Evolutionary conservation across 2,329 filamentous ascomycete genomes (phyloP).

Genomic region (Phyllosticta paracitricarpa): DNA sequence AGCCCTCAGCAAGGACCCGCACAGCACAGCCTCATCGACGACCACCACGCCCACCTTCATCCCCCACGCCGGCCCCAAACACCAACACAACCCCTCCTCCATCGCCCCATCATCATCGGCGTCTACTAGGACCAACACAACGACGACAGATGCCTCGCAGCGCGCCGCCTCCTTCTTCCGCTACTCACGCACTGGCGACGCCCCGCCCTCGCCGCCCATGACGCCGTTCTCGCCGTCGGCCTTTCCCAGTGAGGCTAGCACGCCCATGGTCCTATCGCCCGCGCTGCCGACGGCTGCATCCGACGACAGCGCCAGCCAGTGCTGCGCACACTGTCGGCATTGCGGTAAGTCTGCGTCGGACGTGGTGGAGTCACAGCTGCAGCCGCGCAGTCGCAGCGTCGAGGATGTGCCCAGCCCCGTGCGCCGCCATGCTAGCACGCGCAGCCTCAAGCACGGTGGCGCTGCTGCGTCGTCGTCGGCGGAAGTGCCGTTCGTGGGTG

Average conservation of each 20-base stretch:
- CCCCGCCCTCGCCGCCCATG: conserved; percentile 5
- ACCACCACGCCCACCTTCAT: background rate
- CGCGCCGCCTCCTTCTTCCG: background rate
- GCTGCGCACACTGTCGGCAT: background rate
- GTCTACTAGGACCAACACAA: background rate
- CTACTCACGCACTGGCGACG: conserved; percentile 15
- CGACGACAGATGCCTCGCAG: background rate
- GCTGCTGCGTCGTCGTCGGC: background rate
- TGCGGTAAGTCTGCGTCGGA: background rate
- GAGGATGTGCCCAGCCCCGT: conserved; percentile 4
- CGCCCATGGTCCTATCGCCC: background rate
- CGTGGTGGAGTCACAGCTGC: background rate
- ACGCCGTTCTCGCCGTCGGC: conserved; percentile 9
- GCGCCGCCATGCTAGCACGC: background rate
- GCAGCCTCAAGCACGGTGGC: background rate
- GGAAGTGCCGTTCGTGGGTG: background rate
- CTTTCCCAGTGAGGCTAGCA: background rate
- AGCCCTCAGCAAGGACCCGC: conserved; percentile 1
- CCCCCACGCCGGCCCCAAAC: background rate
- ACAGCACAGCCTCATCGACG: background rate
- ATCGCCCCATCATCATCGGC: background rate
- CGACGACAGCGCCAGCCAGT: background rate
- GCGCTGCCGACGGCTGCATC: background rate
- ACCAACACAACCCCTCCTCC: background rate
- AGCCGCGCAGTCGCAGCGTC: background rate